Conservation (phyloP, 352 stramenopile species). For the Phytophthora chlamydospora region DNA sequence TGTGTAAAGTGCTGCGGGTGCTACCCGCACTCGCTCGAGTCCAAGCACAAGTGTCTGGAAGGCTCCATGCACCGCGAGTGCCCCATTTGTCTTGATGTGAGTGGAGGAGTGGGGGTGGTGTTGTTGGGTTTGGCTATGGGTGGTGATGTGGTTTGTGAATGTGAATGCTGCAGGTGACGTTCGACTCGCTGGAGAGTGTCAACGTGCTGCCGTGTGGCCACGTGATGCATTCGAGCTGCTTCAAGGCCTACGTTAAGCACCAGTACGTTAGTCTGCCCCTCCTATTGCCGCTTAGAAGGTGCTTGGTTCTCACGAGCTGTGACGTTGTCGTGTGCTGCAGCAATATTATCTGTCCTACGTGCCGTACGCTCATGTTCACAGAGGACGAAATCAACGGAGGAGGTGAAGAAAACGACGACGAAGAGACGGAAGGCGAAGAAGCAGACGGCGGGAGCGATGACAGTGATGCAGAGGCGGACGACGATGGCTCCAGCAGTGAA, state of each 20-base stretch:
- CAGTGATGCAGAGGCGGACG: slow-evolving; percentile 23
- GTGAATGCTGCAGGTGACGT: slow-evolving; percentile 55
- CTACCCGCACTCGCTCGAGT: slow-evolving; percentile 70
- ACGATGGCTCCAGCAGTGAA: slow-evolving; percentile 26
- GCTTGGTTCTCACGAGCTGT: slow-evolving; percentile 12
- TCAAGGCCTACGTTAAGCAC: slow-evolving; percentile 65
- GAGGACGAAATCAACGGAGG: slow-evolving; percentile 27
- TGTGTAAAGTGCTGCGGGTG: slow-evolving; percentile 80
- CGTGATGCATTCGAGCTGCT: slow-evolving; percentile 76
- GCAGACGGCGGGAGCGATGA: slow-evolving; percentile 16
- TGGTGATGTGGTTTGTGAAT: slow-evolving; percentile 4
- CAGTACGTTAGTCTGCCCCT: slow-evolving; percentile 33
- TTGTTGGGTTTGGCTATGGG: not conserved
- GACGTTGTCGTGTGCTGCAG: slow-evolving; percentile 26
- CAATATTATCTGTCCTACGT: slow-evolving; percentile 68
- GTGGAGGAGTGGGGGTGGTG: not conserved
- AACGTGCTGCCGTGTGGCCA: slow-evolving; percentile 79
- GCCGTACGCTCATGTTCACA: slow-evolving; percentile 58
- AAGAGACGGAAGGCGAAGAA: slow-evolving; percentile 20
- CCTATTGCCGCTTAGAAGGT: not conserved
- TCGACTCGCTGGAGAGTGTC: slow-evolving; percentile 74
- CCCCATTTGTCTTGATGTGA: slow-evolving; percentile 79
- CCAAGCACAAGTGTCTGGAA: slow-evolving; percentile 82
- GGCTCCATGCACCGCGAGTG: slow-evolving; percentile 84
- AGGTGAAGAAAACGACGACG: slow-evolving; percentile 17